phyloP scores from a whole-genome alignment of 139 green algal genomes.

The Haematococcus sp. region DNA sequence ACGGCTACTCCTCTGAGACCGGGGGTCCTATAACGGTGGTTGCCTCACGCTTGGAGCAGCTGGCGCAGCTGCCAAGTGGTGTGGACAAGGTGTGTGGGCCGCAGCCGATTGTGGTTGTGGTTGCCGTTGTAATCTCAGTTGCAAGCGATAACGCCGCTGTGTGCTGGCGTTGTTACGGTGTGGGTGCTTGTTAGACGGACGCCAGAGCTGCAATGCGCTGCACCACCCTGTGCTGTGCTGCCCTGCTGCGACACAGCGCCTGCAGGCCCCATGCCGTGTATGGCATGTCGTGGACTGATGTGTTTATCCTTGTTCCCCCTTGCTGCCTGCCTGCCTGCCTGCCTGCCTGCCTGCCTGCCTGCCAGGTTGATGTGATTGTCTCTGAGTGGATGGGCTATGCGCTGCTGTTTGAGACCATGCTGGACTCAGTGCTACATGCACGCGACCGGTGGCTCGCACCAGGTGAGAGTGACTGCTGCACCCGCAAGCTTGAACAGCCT shows the following conservation, averaged over 20 bases:
- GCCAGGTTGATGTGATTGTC: constrained; percentile 84
- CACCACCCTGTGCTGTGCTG: no score
- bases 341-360: not conserved
- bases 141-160: no score
- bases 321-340: not conserved
- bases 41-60: constrained; percentile 63
- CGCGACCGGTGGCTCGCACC: constrained; percentile 30
- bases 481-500: no score
- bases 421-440: constrained; percentile 73
- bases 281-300: no score
- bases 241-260: no score
- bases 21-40: constrained; percentile 67
- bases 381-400: constrained; percentile 99
- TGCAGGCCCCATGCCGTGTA: no score
- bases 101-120: not conserved
- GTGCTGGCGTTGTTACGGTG: no score
- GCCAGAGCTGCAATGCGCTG: no score
- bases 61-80: constrained; percentile 42
- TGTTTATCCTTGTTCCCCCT: no score
- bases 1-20: constrained; percentile 28
- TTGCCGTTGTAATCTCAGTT: not conserved
- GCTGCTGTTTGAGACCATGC: constrained; percentile 97
- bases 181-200: no score
- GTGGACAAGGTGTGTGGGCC: constrained; percentile 42
- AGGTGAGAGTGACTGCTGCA: no score